These are phyloP conservation scores for Iris pallida DNA, from an alignment of 116 monocot genomes.

Conservation along the genomic window DNA sequence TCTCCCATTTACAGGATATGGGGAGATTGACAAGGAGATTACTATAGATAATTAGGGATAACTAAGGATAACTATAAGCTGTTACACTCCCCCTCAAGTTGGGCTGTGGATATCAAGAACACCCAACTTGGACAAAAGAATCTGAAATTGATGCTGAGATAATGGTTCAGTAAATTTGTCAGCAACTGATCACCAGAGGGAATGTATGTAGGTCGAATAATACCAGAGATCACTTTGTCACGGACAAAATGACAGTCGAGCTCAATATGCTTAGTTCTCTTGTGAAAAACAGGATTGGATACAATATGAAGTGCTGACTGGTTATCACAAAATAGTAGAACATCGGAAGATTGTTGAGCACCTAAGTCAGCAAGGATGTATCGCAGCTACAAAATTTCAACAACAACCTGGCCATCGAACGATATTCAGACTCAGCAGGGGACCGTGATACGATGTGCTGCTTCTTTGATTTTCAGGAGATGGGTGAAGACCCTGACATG, in stretches of 20 bases:
- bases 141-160: neutral
- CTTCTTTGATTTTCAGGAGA: slow-evolving; percentile 13
- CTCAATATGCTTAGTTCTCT: neutral
- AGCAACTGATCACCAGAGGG: neutral
- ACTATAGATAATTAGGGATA: no score
- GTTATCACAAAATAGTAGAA: neutral
- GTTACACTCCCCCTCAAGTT: neutral
- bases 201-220: neutral
- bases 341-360: no score
- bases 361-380: no score
- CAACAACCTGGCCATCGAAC: no score
- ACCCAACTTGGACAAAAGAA: neutral
- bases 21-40: no score
- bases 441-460: neutral
- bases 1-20: no score
- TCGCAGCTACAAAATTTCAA: no score
- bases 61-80: no score
- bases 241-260: neutral
- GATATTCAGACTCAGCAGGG: slow-evolving; percentile 10
- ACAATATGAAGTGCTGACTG: neutral
- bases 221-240: neutral
- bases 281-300: neutral
- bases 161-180: neutral
- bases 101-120: neutral
- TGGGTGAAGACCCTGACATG: neutral